Evolutionary conservation across 306 rosid species (phyloP).

Genomic region (Crataegus laevigata): DNA sequence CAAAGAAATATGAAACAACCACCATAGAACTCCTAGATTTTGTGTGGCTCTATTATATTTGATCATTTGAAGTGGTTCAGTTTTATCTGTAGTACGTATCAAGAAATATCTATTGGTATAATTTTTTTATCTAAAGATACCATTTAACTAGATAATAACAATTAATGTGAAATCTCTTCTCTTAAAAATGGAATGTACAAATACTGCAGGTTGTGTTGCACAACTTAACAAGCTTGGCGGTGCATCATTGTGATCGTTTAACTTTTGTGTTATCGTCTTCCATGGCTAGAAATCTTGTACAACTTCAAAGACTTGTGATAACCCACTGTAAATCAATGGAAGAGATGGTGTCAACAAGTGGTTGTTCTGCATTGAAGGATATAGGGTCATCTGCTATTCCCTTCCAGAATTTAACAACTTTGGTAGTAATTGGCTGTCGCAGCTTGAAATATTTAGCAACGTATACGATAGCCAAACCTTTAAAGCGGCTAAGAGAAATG

Average conservation of each 20-base stretch:
- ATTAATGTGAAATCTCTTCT: neutral
- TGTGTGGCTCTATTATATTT: no score
- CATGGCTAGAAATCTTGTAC: slow-evolving; percentile 11
- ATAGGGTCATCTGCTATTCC: neutral
- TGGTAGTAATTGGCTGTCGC: neutral
- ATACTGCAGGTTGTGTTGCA: neutral
- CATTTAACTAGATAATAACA: no score
- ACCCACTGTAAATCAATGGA: slow-evolving; percentile 36
- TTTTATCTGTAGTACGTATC: no score
- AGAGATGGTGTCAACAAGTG: neutral
- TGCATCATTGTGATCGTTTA: neutral
- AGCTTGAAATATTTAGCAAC: neutral
- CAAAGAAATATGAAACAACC: no score
- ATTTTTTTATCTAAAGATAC: no score
- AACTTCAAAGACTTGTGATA: no score
- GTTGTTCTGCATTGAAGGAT: neutral
- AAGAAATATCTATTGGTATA: no score
- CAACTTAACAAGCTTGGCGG: slow-evolving; percentile 22
- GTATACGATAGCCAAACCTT: neutral
- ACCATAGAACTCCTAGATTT: no score
- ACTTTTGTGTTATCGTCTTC: slow-evolving; percentile 13
- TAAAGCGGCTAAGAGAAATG: neutral
- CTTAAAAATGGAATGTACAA: no score
- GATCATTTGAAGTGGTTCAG: no score
- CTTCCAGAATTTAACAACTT: neutral